Percentiles rank a stretch among this genome's conserved stretches.
Conservation (phyloP, 75 land plant species). For the Selaginella tamariscina region DNA sequence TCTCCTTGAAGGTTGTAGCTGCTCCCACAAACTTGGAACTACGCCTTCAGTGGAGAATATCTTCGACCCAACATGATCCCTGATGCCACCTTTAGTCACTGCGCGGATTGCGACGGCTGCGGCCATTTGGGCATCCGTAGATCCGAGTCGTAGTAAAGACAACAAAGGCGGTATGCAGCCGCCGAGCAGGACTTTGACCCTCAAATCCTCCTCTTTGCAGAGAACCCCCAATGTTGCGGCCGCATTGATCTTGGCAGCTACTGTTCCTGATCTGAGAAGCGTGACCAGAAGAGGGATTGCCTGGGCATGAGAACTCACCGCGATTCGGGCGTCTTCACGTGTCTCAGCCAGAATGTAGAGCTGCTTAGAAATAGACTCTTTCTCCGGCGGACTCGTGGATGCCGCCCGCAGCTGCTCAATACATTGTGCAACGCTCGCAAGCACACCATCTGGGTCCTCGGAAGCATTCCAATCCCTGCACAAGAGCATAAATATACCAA, state of each 20-base stretch:
- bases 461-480: too few species aligned
- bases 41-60: conserved; percentile 96
- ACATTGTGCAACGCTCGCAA: conserved; percentile 85
- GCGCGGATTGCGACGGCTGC: conserved; percentile 87
- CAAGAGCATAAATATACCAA: too few species aligned
- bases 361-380: conserved; percentile 55
- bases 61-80: conserved; percentile 93
- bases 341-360: conserved; percentile 54
- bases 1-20: conserved; percentile 48
- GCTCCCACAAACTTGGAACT: conserved; percentile 81
- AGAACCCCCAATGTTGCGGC: conserved; percentile 80
- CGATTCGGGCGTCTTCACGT: conserved; percentile 75
- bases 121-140: conserved; percentile 71
- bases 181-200: conserved; percentile 88
- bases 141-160: conserved; percentile 61
- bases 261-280: conserved; percentile 79
- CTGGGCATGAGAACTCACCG: conserved; percentile 91
- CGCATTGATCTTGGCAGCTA: conserved; percentile 69
- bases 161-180: conserved; percentile 97
- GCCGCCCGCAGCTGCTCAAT: conserved; percentile 73
- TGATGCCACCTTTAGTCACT: conserved; percentile 84
- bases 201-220: conserved; percentile 81
- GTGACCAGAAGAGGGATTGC: conserved; percentile 94
- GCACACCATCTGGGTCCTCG: conserved; percentile 92
- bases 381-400: conserved; percentile 57